Evolutionary conservation across 768 basidiomycete species (phyloP), one percentile per base, ranked within the genome.

Genomic region (Tubosaeta sp.): DNA sequence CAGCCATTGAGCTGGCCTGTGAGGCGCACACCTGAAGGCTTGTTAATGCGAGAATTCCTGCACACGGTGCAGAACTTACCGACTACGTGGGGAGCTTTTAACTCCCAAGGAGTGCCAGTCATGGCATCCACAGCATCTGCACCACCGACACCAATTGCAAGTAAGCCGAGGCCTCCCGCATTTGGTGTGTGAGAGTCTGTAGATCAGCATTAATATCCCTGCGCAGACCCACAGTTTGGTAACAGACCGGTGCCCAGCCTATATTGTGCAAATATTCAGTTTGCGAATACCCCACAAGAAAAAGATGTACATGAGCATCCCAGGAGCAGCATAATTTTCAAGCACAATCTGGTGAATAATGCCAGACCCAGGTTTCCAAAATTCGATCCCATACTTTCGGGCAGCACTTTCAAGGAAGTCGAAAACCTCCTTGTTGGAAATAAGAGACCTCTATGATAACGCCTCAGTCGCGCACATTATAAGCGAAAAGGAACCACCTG

Each of bases 111-210:
- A 11, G 94, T 97, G 44, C 89, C 92, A 3, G 94, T 97, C 84
- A 99, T 87, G 9, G 94, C 95, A 69, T 99, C 96, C 18, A 98
- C 94, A 21, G 93, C 93, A 64, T 99, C 96, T 30, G 95, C 96
- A 49, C 96, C 96, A 54, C 96, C 96, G n/a, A 99, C 95, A 46
- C 96, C 96, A 48, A 98, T 96, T 5, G 96, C 96, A 53, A 99
- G 80, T 77, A 94, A 80, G 11, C 96, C 95, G 45, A 99, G 81
- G 25, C 96, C 96, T 49, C 95, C 94, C 46, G 96, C 96, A 66
- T 99, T 98, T 1, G 96, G 96, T 2, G 96, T 98, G 69, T 99
- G 96, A 21, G 91, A 94, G 69, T 98, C 95, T 83, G 68, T 56
- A 51, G n/a, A 48, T 24, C 44, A 52, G 1, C 27, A 48, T 59